These are phyloP conservation scores for Boletus subparvulus DNA, from an alignment of 768 basidiomycete genomes.

Conservation along the genomic window DNA sequence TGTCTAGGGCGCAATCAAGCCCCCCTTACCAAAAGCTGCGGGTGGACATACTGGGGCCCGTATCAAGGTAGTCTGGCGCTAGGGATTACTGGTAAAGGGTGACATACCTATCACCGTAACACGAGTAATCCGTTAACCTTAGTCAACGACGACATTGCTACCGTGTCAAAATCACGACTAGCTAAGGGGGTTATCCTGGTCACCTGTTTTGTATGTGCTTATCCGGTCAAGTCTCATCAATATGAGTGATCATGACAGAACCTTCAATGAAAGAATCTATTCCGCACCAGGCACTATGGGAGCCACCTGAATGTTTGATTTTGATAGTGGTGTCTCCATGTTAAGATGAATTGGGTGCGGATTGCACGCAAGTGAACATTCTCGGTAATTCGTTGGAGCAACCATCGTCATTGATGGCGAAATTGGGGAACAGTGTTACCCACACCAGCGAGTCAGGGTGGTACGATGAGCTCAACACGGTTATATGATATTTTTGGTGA, in stretches of 20 bases:
- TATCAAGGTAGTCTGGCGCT: not conserved
- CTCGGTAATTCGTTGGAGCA: not conserved
- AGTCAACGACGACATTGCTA: not conserved
- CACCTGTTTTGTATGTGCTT: constrained; percentile 26
- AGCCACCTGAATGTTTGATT: constrained; percentile 10
- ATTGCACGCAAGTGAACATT: constrained; percentile 11
- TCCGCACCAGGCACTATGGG: constrained; percentile 16
- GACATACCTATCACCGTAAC: not conserved
- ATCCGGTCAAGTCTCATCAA: constrained; percentile 15
- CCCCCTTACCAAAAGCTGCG: not conserved
- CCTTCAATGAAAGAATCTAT: constrained; percentile 17
- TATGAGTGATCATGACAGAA: constrained; percentile 15
- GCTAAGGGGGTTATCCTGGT: constrained; percentile 25
- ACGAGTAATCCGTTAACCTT: constrained; percentile 15
- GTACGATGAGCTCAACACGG: not conserved
- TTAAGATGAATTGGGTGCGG: not conserved
- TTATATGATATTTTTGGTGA: not conserved
- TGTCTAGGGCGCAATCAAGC: constrained; percentile 1
- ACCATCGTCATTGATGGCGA: not conserved
- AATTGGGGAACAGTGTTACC: not conserved
- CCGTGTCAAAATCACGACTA: constrained; percentile 10
- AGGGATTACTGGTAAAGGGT: constrained; percentile 5
- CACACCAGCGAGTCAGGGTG: not conserved
- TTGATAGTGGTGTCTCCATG: constrained; percentile 5
- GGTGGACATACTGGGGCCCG: not conserved